Base-by-base conservation (phyloP, 73 alveolate genomes). In the Uronychia setigera region DNA sequence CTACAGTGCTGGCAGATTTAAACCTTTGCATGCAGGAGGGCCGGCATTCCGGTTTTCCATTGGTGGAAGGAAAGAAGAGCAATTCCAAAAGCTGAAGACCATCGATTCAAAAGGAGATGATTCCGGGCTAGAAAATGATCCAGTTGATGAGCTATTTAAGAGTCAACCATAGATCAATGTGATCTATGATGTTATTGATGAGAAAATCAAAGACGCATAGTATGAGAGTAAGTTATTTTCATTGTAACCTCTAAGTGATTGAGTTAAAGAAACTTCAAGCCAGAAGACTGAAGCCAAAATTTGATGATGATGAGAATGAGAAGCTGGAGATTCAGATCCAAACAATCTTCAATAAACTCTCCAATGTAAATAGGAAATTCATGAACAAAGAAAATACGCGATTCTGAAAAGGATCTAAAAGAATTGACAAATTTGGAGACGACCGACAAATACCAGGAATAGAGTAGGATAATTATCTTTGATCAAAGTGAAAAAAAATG, bases 271-370 rank as follows among this genome's bases (percentile, higher is more conserved):
- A 25, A 28, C 81, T 76, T 29, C 59, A 76, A 58, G 32, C 28
- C 9, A 28, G 31, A 30, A 1, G 81, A 28, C 1, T 76, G 59
- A 26, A 31, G n/a, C 81, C 81, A 26, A 76, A 76, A 30, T 76
- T 76, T 76, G 81, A 76, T 30, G 81, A 76, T 31, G 58, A 30
- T 26, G 81, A 76, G 32, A 76, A 76, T 76, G 59, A 26, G 28
- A 25, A 26, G 5, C 81, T 76, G 32, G 81, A 76, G 58, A 28
- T 26, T 28, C 30, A 76, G 59, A 76, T 76, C 5, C 58, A 76
- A 25, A 30, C 19, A 5, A 25, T 76, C 9, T 76, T 76, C 32
- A 76, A 32, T 5, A 32, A 76, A 46, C 67, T 46, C n/a, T 11
- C 67, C n/a, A 46, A 5, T 11, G 67, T 46, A 46, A 46, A 11